phyloP scores from a whole-genome alignment of 31 red algal genomes.

The Endocladia muricata region DNA sequence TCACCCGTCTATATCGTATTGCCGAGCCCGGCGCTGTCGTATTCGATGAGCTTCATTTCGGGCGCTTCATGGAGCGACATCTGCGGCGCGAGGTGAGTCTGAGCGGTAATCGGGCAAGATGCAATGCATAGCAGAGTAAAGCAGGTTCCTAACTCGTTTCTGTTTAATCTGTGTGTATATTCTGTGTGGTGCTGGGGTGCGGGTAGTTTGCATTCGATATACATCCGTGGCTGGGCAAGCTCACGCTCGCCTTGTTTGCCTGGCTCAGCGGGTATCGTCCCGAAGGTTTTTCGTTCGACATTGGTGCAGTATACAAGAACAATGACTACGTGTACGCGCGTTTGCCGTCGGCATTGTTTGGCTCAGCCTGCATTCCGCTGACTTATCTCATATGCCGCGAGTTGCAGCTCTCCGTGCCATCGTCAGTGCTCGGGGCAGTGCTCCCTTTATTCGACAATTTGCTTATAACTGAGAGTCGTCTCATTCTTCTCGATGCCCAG shows the following conservation, averaged over 20 bases:
- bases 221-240: constrained; percentile 88
- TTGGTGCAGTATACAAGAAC: constrained; percentile 45
- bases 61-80: constrained; percentile 49
- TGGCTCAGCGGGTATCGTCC: constrained; percentile 11
- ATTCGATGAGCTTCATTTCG: constrained; percentile 95
- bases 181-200: too few relatives aligned
- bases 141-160: too few relatives aligned
- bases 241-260: constrained; percentile 48
- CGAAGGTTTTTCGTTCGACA: constrained; percentile 27
- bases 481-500: constrained; percentile 83
- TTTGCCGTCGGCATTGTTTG: constrained; percentile 51
- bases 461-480: constrained; percentile 63
- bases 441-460: constrained; percentile 52
- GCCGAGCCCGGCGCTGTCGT: constrained; percentile 26
- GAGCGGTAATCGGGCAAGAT: too few relatives aligned
- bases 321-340: constrained; percentile 38
- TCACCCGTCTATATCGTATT: constrained; percentile 33
- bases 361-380: constrained; percentile 38
- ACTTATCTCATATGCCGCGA: constrained; percentile 48
- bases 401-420: constrained; percentile 21
- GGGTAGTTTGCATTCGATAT: constrained; percentile 81
- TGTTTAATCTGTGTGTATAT: too few relatives aligned
- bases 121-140: too few relatives aligned
- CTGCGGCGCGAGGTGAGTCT: too few relatives aligned
- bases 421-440: constrained; percentile 23